phyloP scores from a whole-genome alignment of 495 filamentous ascomycete species.

The Penicillium macrosclerotiorum region DNA sequence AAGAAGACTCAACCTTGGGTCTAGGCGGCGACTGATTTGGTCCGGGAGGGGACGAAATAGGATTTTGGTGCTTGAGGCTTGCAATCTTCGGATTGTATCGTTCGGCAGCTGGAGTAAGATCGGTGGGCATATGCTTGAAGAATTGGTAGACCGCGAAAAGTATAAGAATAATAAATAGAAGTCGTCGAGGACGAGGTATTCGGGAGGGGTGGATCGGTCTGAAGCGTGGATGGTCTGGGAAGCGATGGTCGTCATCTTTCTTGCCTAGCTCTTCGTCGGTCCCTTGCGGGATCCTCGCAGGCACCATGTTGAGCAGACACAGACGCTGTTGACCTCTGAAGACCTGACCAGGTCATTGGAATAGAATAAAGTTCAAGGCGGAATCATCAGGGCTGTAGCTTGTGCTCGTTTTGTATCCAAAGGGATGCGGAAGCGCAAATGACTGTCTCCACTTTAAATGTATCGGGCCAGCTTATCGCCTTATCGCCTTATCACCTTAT shows the following conservation, averaged over 20 bases:
- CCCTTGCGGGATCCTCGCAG: conserved; percentile 44
- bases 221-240: conserved; percentile 20
- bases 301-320: conserved; percentile 34
- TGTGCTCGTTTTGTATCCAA: too few species aligned
- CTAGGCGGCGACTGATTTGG: conserved; percentile 7
- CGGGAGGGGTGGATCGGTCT: conserved; percentile 30
- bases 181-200: conserved; percentile 41
- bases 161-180: conserved; percentile 39
- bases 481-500: conserved; percentile 25
- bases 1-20: conserved; percentile 11
- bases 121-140: conserved; percentile 54
- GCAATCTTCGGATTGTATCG: conserved; percentile 27
- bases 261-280: conserved; percentile 69
- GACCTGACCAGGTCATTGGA: conserved; percentile 9
- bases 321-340: conserved; percentile 18
- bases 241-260: conserved; percentile 63
- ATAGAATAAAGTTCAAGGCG: background rate
- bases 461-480: conserved; percentile 1
- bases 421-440: background rate
- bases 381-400: too few species aligned
- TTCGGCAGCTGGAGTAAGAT: conserved; percentile 30
- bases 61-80: conserved; percentile 21
- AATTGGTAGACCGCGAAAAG: conserved; percentile 50
- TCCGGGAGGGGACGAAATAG: background rate
- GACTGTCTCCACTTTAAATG: conserved; percentile 5